Conservation (phyloP, 805 yeast genomes). For the Wickerhamiella bombiphila region DNA sequence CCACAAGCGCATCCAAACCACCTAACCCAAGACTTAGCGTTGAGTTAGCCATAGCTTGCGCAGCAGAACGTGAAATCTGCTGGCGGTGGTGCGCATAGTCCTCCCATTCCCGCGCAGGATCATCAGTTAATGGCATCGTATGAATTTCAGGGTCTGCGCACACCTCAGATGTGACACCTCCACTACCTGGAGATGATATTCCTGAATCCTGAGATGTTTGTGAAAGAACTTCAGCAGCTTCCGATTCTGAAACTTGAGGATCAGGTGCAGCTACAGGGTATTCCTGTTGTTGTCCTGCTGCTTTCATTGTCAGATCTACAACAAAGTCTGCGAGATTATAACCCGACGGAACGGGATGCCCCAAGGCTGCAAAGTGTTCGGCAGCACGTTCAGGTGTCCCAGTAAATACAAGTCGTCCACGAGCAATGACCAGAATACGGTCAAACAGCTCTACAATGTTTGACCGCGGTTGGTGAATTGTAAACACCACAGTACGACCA, state of each 20-base stretch:
- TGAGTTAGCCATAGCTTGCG: conserved; percentile 14
- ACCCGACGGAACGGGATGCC: conserved; percentile 74
- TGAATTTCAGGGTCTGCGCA: conserved; percentile 15
- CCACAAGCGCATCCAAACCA: conserved; percentile 21
- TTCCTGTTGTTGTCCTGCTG: conserved; percentile 13
- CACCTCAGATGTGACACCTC: neutral
- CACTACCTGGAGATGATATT: neutral
- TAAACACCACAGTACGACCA: conserved; percentile 76
- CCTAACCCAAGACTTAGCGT: conserved; percentile 14
- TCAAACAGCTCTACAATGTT: conserved; percentile 89
- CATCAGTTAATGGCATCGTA: conserved; percentile 11
- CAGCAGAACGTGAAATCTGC: conserved; percentile 12
- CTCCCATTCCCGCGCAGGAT: conserved; percentile 16
- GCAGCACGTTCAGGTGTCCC: conserved; percentile 68
- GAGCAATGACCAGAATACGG: conserved; percentile 61
- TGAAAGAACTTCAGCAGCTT: conserved; percentile 7
- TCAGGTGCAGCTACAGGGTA: neutral
- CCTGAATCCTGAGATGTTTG: conserved; percentile 7
- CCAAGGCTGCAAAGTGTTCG: conserved; percentile 59
- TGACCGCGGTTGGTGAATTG: conserved; percentile 95
- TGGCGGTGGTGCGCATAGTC: conserved; percentile 17
- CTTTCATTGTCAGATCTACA: conserved; percentile 75
- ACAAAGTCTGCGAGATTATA: conserved; percentile 88
- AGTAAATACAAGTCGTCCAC: conserved; percentile 75
- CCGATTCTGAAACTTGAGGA: neutral